Conservation (phyloP, 2,329 filamentous ascomycete species). For the Onygenales sp. region DNA sequence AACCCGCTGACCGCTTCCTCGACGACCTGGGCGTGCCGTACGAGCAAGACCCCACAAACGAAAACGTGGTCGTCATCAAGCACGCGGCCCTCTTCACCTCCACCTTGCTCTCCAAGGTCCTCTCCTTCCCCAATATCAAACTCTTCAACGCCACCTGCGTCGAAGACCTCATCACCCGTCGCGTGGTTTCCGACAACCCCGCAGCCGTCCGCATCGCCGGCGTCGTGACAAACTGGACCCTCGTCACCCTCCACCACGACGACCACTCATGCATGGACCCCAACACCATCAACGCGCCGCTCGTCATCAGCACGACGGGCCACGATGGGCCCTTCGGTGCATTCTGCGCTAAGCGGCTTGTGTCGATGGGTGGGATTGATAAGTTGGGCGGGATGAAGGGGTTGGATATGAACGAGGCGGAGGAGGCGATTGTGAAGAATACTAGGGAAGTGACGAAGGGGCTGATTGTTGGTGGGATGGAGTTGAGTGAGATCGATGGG, state of each 20-base stretch:
- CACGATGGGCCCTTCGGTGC: constrained; percentile 88
- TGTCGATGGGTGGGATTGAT: constrained; percentile 75
- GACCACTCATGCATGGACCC: constrained; percentile 95
- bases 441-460: constrained; percentile 82
- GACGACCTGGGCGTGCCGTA: constrained; percentile 72
- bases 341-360: constrained; percentile 83
- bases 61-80: constrained; percentile 84
- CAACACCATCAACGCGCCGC: constrained; percentile 88
- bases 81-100: constrained; percentile 88
- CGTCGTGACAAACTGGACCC: constrained; percentile 93
- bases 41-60: constrained; percentile 81
- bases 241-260: constrained; percentile 78
- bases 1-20: constrained; percentile 79
- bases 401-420: constrained; percentile 81
- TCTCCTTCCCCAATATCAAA: constrained; percentile 83
- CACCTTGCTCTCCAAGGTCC: constrained; percentile 72
- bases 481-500: constrained; percentile 80
- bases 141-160: constrained; percentile 92
- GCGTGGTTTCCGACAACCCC: constrained; percentile 38
- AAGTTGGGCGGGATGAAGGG: constrained; percentile 87
- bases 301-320: constrained; percentile 82
- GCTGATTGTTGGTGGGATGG: constrained; percentile 90
- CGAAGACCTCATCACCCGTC: constrained; percentile 83
- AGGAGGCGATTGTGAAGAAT: constrained; percentile 88
- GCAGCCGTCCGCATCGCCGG: constrained; percentile 64